phyloP scores from a whole-genome alignment of 2,329 filamentous ascomycete genomes.

The Hypomyces perniciosus region DNA sequence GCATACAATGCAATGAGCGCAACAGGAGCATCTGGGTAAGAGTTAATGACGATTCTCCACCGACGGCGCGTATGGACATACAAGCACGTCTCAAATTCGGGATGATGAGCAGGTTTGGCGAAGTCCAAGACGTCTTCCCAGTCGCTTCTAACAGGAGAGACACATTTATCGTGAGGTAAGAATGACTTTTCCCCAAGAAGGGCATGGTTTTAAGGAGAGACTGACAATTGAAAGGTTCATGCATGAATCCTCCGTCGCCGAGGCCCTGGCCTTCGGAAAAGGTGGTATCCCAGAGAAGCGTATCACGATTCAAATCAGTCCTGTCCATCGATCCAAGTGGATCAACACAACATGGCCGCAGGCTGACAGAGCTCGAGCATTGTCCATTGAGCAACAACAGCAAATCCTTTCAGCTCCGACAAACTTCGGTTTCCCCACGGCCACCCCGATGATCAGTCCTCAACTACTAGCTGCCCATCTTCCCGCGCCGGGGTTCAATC shows the following conservation, averaged over 20 bases:
- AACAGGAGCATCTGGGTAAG: slow-evolving; percentile 28
- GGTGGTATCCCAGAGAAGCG: slow-evolving; percentile 21
- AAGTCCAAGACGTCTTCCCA: slow-evolving; percentile 24
- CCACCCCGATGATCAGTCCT: neutral
- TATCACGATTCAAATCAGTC: slow-evolving; percentile 22
- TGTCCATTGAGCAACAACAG: slow-evolving; percentile 5
- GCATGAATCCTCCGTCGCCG: slow-evolving; percentile 20
- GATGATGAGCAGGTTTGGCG: slow-evolving; percentile 23
- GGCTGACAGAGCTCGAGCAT: neutral
- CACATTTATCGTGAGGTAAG: slow-evolving; percentile 27
- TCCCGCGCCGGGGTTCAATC: neutral
- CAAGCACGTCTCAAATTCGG: slow-evolving; percentile 26
- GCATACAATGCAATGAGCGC: slow-evolving; percentile 21
- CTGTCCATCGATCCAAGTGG: slow-evolving; percentile 30
- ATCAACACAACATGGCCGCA: slow-evolving; percentile 9
- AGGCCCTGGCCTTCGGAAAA: slow-evolving; percentile 20
- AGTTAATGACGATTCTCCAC: slow-evolving; percentile 8
- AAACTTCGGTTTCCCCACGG: neutral
- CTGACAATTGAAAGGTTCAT: slow-evolving; percentile 19
- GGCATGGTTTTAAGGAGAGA: neutral
- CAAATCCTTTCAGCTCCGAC: neutral
- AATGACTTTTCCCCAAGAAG: neutral
- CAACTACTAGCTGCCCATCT: neutral
- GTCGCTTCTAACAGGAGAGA: slow-evolving; percentile 2
- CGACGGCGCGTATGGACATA: slow-evolving; percentile 16